Evolutionary conservation across 345 rosid species (phyloP), one percentile per base, ranked within the genome.

Genomic region (Heritiera fomes): DNA sequence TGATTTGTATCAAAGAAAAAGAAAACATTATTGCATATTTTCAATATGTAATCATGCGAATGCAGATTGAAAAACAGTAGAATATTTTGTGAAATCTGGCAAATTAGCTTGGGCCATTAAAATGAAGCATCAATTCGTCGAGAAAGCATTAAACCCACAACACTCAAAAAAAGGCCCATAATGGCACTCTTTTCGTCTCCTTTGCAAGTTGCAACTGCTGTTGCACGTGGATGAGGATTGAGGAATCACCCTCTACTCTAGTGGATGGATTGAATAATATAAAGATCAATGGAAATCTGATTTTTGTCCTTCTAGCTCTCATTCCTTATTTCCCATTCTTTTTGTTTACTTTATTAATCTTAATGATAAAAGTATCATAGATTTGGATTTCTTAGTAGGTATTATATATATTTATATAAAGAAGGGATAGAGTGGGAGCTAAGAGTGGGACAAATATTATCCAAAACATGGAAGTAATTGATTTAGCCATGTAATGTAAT

Each of bases 141-240:
- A 69, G 55, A 69, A 20, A 69, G 72, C 72, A 68, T 30, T 68
- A 45, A 68, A 45, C 53, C 72, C 53, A 9, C 34, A n/a, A 64
- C 45, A 64, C 69, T 64, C 14, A n/a, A 18, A 68, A 68, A 43
- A 59, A 58, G 61, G 71, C 71, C 47, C 50, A 41, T 67, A 34
- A 1, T 34, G 38, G 38, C 38, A 34, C 38, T 34, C 38, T 34
- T 34, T 34, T 34, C 38, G 38, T 34, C 38, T 2, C 38, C 2
- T 34, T 34, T 34, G 38, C 38, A 34, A 34, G 28, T 3, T 34
- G 38, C 43, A 2, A 40, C 45, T 43, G 45, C 45, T 6, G 15
- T 0, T 50, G 15, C 52, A 3, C 9, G 30, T 20, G 52, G 32
- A 67, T 12, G 72, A 43, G 52, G 49, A 43, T 67, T n/a, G 72